Conservation (phyloP, 352 stramenopile species). For the Pythium oligandrum region DNA sequence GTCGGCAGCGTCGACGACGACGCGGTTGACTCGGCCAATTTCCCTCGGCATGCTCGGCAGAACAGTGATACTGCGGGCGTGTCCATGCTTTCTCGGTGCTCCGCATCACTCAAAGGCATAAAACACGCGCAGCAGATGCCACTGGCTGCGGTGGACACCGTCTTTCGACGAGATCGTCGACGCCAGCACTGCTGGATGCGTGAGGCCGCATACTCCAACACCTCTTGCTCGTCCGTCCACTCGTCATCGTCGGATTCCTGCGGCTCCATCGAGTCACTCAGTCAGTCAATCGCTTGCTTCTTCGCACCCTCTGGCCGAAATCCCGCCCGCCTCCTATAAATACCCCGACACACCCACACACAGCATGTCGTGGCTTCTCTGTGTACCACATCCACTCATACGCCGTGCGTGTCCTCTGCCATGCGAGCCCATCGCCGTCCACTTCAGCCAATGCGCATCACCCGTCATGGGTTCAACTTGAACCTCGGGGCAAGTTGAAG, state of each 20-base stretch:
- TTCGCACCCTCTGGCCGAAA: too few species aligned
- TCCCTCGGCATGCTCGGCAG: slow-evolving; percentile 2
- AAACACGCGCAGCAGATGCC: slow-evolving; percentile 13
- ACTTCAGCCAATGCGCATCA: too few species aligned
- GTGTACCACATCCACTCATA: too few species aligned
- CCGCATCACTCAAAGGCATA: background rate
- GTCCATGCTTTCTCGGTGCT: background rate
- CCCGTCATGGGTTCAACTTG: too few species aligned
- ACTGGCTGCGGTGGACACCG: background rate
- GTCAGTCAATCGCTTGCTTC: too few species aligned
- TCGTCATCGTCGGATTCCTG: background rate
- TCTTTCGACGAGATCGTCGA: background rate
- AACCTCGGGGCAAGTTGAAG: too few species aligned
- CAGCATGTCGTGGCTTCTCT: too few species aligned
- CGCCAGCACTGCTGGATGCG: slow-evolving; percentile 6
- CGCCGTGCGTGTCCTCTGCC: too few species aligned
- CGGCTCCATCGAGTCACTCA: too few species aligned
- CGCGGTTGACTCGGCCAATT: slow-evolving; percentile 1
- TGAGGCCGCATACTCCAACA: slow-evolving; percentile 5
- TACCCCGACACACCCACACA: too few species aligned
- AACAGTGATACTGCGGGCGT: background rate
- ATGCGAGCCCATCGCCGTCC: too few species aligned
- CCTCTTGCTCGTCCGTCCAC: background rate
- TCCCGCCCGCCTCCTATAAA: too few species aligned
- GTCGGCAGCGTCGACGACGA: slow-evolving; percentile 32